Base-by-base conservation (phyloP, 164 flowering plant species). In the Chloranthus sessilifolius region DNA sequence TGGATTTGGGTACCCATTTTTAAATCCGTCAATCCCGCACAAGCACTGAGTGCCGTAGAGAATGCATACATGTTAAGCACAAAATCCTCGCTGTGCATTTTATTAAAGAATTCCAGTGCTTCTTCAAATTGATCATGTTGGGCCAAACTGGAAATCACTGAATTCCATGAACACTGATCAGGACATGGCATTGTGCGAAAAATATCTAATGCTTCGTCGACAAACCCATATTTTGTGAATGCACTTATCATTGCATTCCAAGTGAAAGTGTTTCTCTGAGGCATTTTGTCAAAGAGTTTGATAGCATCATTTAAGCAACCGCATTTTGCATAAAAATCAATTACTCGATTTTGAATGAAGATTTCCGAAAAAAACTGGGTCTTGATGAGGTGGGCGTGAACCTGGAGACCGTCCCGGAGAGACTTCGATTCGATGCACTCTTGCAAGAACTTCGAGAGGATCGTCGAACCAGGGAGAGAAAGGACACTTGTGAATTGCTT, bases 81-180 rank as follows among this genome's bases (percentile, higher is more conserved):
- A 24, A 64, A 64, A 48, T 58, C 58, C 33, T 64, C 59, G 1
- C 10, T 25, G 20, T 59, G 68, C 68, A 58, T 64, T 33, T 41
- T 19, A 14, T 33, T 30, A 29, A 64, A 64, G 38, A 47, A 53
- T 26, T 30, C 45, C 8, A 64, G 39, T 0, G 63, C 63, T 46
- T 58, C 59, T 25, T 35, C 52, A 4, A 58, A 58, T 4, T 19
- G 39, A 21, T 24, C 43, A 27, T 59, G 55, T 19, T 58, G 58
- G 53, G 63, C 48, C 29, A 58, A 59, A 8, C 68, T 63, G 12
- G 68, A 58, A 5, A 64, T 42, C 59, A 64, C 53, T 4, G 55
- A 58, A 25, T 64, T 64, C 63, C 68, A 64, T 1, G 68, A 64
- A 43, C 57, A 53, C 47, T 64, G 62, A 17, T 64, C 68, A 28